Percentiles rank a stretch among this genome's conserved stretches.
phyloP scores from a whole-genome alignment of 805 yeast species.

The Saturnispora gosingensis region DNA sequence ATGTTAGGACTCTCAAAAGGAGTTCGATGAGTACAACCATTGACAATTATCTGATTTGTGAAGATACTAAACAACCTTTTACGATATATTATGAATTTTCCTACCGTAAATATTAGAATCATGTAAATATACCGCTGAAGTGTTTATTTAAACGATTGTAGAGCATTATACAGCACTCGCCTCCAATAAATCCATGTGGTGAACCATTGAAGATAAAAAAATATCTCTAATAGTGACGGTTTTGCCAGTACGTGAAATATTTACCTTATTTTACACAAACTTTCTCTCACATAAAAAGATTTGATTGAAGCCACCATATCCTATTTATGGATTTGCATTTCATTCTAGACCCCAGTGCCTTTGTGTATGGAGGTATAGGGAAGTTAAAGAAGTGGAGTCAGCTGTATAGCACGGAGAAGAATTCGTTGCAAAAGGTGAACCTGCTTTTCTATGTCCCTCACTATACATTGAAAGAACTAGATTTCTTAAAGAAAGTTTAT shows the following conservation, averaged over 20 bases:
- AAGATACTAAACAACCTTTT: background rate
- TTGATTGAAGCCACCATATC: background rate
- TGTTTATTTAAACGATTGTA: background rate
- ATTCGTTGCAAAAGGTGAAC: slow-evolving; percentile 23
- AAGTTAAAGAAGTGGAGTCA: slow-evolving; percentile 54
- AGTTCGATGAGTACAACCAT: slow-evolving; percentile 72
- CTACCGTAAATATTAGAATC: background rate
- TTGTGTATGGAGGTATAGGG: slow-evolving; percentile 56
- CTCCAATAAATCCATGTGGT: background rate
- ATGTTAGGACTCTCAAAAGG: slow-evolving; percentile 58
- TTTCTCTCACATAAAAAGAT: background rate
- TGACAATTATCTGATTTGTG: slow-evolving; percentile 53
- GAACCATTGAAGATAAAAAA: background rate
- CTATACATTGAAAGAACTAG: slow-evolving; percentile 51
- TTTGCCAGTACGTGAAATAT: background rate
- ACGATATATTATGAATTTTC: background rate
- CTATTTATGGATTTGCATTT: slow-evolving; percentile 24
- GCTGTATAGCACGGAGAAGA: background rate
- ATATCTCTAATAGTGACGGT: background rate
- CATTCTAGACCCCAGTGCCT: slow-evolving; percentile 58
- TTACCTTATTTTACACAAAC: background rate
- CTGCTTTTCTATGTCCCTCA: slow-evolving; percentile 43
- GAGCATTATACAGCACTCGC: background rate
- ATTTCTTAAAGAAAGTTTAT: slow-evolving; percentile 44
- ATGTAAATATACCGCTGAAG: background rate